Percentiles rank a stretch among this genome's conserved stretches.
Conservation (phyloP, 495 filamentous ascomycete genomes). For the Haplographium delicatum region DNA sequence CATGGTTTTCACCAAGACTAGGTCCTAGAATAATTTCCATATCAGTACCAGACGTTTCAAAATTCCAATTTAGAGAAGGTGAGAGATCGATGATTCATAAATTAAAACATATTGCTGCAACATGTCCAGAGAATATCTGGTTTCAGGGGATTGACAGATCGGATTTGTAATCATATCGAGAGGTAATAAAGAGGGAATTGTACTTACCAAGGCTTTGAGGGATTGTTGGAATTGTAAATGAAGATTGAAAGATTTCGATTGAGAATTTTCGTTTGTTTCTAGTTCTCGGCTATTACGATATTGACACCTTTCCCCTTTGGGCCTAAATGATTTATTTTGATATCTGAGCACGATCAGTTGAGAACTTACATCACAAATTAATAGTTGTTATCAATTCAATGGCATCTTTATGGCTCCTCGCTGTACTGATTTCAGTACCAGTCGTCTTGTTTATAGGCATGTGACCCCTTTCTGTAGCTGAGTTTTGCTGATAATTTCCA, state of each 20-base stretch:
- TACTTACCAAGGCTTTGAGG: conserved; percentile 25
- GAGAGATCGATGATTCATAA: conserved; percentile 29
- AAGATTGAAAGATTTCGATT: not conserved
- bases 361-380: no score
- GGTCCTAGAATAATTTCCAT: not conserved
- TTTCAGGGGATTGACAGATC: conserved; percentile 93
- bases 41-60: no score
- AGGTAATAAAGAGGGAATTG: conserved; percentile 24
- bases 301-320: conserved; percentile 6
- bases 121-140: conserved; percentile 29
- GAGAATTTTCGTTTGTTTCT: conserved; percentile 3
- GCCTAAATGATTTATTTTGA: no score
- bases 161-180: conserved; percentile 65
- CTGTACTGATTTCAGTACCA: conserved; percentile 44
- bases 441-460: conserved; percentile 44
- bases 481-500: conserved; percentile 17
- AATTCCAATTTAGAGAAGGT: no score
- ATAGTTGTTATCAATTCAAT: no score
- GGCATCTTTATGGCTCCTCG: conserved; percentile 45
- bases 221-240: conserved; percentile 2
- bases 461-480: conserved; percentile 2
- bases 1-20: not conserved
- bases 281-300: conserved; percentile 1
- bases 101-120: conserved; percentile 33
- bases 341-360: no score